Base-by-base conservation (phyloP, 2,329 filamentous ascomycete genomes). In the Cryphonectria carpinicola region DNA sequence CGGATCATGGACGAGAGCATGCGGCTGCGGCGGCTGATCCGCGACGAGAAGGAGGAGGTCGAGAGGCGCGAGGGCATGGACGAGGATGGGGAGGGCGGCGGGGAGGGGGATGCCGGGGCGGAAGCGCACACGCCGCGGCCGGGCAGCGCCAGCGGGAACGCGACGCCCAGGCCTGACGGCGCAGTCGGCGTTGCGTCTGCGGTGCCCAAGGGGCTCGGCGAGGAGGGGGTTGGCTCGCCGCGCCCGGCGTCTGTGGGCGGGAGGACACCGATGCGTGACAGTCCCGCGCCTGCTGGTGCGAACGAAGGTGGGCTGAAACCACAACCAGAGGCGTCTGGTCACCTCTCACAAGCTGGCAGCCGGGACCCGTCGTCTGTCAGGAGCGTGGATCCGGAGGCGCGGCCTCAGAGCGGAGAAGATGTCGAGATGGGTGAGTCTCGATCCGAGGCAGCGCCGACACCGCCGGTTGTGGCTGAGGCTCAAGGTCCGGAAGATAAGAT, bases 1-100 rank as follows among this genome's bases (percentile, higher is more conserved):
- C 88, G 89, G 69, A 95, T 98, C 76, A 93, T 97, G 78, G 93
- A 95, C 71, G 95, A 98, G 83, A 94, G 94, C n/a, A 92, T 93
- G 88, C 87, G 93, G 74, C 86, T 98, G 79, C 86, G 95, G 70
- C 87, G 93, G 65, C 86, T 97, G 79, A 97, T 98, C 77, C 90
- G 94, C 72, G 95, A 97, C 77, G 95, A 98, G 84, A 97, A 97
- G 82, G 95, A 97, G 79, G 94, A 97, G 81, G 93, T 96, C 0
- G 94, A 97, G 81, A 86, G 93, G 58, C 88, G 94, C 68, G 94
- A 97, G 80, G 94, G 93, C 41, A 94, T 94, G 89, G 88, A 89
- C 70, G 90, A 89, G 74, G 90, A 89, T 64, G 88, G 91, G 75
- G 89, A 90, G 52, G 86, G 83, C 6, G 85, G 86, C 72, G 79